A percentile compares a stretch with the other conserved stretches of the same genome.
Conservation (phyloP, 2,329 filamentous ascomycete species). For the Teratosphaeriaceae sp. region DNA sequence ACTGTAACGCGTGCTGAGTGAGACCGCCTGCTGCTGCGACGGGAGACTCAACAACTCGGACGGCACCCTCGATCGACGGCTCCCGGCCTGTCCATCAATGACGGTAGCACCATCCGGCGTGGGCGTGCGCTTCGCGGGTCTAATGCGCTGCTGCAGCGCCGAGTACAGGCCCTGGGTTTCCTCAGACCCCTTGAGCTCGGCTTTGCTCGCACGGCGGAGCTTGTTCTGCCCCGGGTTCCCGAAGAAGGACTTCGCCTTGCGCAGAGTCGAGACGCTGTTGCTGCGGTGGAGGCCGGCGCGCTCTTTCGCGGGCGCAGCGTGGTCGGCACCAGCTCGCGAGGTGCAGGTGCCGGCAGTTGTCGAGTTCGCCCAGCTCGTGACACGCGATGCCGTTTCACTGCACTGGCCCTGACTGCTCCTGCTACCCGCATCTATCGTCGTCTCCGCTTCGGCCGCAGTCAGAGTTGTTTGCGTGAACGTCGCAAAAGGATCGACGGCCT, state of each 20-base stretch:
- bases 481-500: conserved; percentile 15
- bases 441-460: not conserved
- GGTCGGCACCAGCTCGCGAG: conserved; percentile 24
- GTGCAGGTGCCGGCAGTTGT: conserved; percentile 50
- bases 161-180: conserved; percentile 57
- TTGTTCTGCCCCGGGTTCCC: conserved; percentile 23
- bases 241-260: conserved; percentile 26
- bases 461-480: conserved; percentile 8
- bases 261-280: conserved; percentile 15
- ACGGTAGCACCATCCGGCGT: not conserved
- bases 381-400: conserved; percentile 53
- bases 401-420: conserved; percentile 35
- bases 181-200: conserved; percentile 29
- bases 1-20: conserved; percentile 6
- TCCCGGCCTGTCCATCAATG: not conserved
- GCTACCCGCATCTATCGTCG: conserved; percentile 40
- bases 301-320: conserved; percentile 7
- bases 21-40: conserved; percentile 12
- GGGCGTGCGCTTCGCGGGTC: conserved; percentile 20
- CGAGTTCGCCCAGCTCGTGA: conserved; percentile 68
- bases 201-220: conserved; percentile 23
- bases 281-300: conserved; percentile 9
- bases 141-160: conserved; percentile 49
- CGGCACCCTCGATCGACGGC: conserved; percentile 1
- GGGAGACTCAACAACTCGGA: conserved; percentile 14